Percentiles rank a stretch among this genome's conserved stretches.
Evolutionary conservation across 2,329 filamentous ascomycete genomes (phyloP).

Genomic region (Tolypocladium tundrense): DNA sequence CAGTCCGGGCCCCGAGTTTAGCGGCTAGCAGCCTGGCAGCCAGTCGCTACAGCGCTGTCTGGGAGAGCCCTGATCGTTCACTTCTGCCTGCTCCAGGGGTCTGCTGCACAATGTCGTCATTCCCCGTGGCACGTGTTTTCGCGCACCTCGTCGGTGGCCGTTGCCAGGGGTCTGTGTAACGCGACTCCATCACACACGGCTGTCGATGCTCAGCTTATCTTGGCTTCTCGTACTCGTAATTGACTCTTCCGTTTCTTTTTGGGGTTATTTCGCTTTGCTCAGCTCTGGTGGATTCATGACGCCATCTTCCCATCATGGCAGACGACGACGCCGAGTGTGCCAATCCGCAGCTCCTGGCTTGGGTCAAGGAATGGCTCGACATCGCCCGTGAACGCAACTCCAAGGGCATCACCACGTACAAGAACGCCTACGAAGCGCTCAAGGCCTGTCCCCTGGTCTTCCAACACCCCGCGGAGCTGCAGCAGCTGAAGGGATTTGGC

Average conservation of each 20-base stretch:
- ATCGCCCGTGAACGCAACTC: constrained; percentile 56
- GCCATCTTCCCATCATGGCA: not conserved
- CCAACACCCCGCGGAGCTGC: constrained; percentile 61
- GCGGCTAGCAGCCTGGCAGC: not conserved
- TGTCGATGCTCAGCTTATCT: not conserved
- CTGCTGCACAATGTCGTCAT: not conserved
- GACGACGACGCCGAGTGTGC: constrained; percentile 35
- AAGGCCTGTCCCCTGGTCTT: constrained; percentile 63
- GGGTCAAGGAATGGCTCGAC: constrained; percentile 72
- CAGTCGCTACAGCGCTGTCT: not conserved
- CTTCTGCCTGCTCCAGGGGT: no score
- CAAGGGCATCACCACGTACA: constrained; percentile 63
- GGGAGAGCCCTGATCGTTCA: not conserved
- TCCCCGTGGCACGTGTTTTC: not conserved
- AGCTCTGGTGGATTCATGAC: not conserved
- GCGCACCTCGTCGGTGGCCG: not conserved
- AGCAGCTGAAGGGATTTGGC: constrained; percentile 64
- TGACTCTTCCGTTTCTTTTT: not conserved
- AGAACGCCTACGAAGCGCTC: constrained; percentile 66
- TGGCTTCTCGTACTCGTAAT: not conserved
- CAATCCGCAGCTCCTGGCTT: constrained; percentile 61
- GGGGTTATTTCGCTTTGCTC: not conserved
- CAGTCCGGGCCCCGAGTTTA: no score
- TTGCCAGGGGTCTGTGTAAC: not conserved
- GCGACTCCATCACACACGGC: not conserved